Conservation (phyloP, 768 basidiomycete species). For the Termitomyces sp. region DNA sequence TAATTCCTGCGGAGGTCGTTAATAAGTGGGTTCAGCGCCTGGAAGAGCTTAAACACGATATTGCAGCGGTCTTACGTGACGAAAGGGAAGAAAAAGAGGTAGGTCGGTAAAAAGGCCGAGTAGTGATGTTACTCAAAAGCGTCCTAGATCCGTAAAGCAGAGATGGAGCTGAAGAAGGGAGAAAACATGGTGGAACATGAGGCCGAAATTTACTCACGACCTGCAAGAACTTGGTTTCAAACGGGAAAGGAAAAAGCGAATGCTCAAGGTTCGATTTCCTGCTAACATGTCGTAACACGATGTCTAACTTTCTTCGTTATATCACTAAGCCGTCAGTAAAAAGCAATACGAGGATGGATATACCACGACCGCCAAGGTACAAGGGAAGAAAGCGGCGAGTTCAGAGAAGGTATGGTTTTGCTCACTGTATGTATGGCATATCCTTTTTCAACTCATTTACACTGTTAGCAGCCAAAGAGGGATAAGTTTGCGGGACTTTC, state of each 20-base stretch:
- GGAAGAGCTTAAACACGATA: constrained; percentile 70
- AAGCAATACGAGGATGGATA: constrained; percentile 65
- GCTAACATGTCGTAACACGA: constrained; percentile 5
- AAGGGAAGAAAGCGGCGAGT: constrained; percentile 35
- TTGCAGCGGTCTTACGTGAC: constrained; percentile 77
- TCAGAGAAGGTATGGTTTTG: constrained; percentile 38
- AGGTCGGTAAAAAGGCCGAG: constrained; percentile 8
- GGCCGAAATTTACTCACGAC: constrained; percentile 88
- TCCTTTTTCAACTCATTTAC: constrained; percentile 4
- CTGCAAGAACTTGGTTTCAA: constrained; percentile 99
- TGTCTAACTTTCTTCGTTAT: neutral
- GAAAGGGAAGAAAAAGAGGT: constrained; percentile 96
- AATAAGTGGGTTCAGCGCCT: constrained; percentile 70
- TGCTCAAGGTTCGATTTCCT: constrained; percentile 60
- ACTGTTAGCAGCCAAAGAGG: constrained; percentile 57
- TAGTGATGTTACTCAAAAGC: constrained; percentile 11
- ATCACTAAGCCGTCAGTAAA: constrained; percentile 66
- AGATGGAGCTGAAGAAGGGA: constrained; percentile 95
- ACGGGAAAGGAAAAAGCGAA: constrained; percentile 76
- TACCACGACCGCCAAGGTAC: constrained; percentile 33
- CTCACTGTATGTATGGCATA: neutral
- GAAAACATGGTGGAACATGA: constrained; percentile 95
- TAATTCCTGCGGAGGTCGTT: constrained; percentile 76
- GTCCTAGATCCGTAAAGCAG: constrained; percentile 75
- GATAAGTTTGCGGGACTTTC: constrained; percentile 82